Conservation (phyloP, 2,329 filamentous ascomycete species). For the Ascochyta clinopodiicola region DNA sequence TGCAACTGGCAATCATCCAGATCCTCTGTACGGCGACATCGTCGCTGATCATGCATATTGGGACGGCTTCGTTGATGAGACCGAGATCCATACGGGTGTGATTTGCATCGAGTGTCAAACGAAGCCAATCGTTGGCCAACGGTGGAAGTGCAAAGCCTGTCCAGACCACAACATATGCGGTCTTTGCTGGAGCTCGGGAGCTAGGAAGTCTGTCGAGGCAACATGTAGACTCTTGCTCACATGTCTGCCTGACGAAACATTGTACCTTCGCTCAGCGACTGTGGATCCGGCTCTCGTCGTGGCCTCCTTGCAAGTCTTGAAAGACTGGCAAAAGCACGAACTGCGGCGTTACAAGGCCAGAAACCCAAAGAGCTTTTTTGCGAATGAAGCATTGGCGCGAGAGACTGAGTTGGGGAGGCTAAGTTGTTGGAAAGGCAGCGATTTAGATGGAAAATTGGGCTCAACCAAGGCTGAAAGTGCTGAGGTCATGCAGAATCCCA, state of each 20-base stretch:
- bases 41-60: conserved; percentile 45
- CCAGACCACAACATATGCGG: conserved; percentile 36
- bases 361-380: conserved; percentile 26
- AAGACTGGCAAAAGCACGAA: conserved; percentile 43
- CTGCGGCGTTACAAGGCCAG: conserved; percentile 30
- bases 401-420: conserved; percentile 30
- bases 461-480: conserved; percentile 17
- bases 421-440: conserved; percentile 36
- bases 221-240: conserved; percentile 31
- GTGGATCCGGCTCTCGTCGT: conserved; percentile 39
- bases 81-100: conserved; percentile 17
- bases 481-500: conserved; percentile 10
- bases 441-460: conserved; percentile 24
- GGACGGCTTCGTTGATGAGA: conserved; percentile 36
- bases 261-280: conserved; percentile 32
- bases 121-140: conserved; percentile 31
- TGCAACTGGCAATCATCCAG: conserved; percentile 22
- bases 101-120: conserved; percentile 31
- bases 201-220: conserved; percentile 16
- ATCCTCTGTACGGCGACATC: conserved; percentile 44
- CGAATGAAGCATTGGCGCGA: conserved; percentile 31
- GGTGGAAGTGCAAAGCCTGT: conserved; percentile 37
- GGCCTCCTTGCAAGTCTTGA: conserved; percentile 42
- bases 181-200: conserved; percentile 19
- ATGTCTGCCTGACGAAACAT: conserved; percentile 37